A percentile compares a stretch with the other conserved stretches of the same genome.
Evolutionary conservation across 768 basidiomycete genomes (phyloP).

Genomic region (Dictyophora rubrovolvata): DNA sequence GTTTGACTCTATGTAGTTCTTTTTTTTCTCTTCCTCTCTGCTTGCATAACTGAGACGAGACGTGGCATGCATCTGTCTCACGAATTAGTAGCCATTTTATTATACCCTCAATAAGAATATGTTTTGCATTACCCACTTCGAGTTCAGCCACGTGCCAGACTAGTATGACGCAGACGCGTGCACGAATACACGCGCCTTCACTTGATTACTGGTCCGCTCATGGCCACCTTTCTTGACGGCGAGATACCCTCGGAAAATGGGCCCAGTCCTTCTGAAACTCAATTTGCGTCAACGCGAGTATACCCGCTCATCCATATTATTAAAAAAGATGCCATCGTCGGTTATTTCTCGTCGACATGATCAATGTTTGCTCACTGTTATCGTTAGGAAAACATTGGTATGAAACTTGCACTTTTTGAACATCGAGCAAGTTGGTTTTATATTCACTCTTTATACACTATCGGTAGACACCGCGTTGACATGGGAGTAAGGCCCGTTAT

Average conservation of each 20-base stretch:
- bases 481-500: constrained; percentile 56
- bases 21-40: background rate
- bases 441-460: background rate
- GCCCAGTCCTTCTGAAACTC: background rate
- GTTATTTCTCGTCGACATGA: constrained; percentile 34
- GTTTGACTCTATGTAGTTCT: background rate
- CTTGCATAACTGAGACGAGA: too few species aligned
- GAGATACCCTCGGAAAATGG: background rate
- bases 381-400: constrained; percentile 18
- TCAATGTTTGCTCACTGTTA: constrained; percentile 9
- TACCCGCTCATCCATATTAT: constrained; percentile 73
- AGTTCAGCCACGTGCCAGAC: too few species aligned
- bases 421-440: background rate
- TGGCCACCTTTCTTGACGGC: background rate
- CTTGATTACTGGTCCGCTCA: background rate
- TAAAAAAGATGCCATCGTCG: constrained; percentile 58
- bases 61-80: too few species aligned
- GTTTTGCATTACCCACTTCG: too few species aligned
- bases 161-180: too few species aligned
- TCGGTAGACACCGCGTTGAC: constrained; percentile 55
- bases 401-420: constrained; percentile 12
- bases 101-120: too few species aligned
- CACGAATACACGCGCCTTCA: background rate
- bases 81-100: too few species aligned
- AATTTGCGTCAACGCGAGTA: constrained; percentile 28